These are phyloP conservation scores for Talaromyces sp. DNA, from an alignment of 2,329 filamentous ascomycete species.

Conservation along the genomic window DNA sequence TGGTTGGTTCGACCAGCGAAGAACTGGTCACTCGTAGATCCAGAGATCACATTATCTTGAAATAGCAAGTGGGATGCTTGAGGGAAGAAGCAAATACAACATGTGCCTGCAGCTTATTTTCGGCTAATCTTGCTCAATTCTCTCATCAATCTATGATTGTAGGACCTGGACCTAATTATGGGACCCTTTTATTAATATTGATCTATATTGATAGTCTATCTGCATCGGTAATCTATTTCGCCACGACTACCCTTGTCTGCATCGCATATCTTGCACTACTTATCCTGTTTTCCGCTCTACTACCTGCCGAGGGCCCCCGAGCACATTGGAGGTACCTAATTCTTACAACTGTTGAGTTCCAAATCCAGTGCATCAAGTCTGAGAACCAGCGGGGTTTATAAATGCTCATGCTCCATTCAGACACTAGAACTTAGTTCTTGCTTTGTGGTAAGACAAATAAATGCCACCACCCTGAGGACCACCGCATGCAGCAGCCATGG, in stretches of 20 bases:
- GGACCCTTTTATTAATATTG: not conserved
- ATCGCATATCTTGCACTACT: not conserved
- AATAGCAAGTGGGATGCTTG: not conserved
- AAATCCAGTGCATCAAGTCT: not conserved
- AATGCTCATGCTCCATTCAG: not conserved
- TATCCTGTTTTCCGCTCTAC: not conserved
- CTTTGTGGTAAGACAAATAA: not conserved
- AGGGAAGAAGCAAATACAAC: not conserved
- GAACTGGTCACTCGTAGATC: not conserved
- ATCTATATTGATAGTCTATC: not conserved
- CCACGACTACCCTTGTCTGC: not conserved
- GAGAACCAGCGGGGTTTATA: not conserved
- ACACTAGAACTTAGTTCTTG: not conserved
- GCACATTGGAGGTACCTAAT: not conserved
- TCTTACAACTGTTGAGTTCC: not conserved
- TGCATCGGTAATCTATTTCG: not conserved
- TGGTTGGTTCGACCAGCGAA: not conserved
- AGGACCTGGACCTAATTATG: not conserved
- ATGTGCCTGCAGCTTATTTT: not conserved
- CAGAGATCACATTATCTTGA: not conserved
- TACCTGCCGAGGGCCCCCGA: no score
- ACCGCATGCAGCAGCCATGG: slow-evolving; percentile 7
- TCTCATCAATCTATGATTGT: not conserved
- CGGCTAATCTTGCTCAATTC: not conserved
- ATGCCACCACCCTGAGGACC: not conserved